phyloP scores from a whole-genome alignment of 768 basidiomycete genomes.

The Boletus rex-veris region DNA sequence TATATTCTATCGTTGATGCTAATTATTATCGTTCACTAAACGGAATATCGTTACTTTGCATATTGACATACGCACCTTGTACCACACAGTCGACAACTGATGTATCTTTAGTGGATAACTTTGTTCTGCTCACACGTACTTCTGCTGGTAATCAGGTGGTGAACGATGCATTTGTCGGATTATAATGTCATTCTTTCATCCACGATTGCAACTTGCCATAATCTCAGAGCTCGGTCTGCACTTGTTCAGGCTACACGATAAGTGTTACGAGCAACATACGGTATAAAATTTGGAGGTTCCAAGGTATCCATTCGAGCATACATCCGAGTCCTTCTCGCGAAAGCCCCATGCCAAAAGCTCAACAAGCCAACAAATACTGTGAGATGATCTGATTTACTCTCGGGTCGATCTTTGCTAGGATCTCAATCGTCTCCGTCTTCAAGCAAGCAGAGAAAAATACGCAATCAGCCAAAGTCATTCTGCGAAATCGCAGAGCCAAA shows the following conservation, averaged over 20 bases:
- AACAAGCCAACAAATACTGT: constrained; percentile 20
- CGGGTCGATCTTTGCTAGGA: constrained; percentile 25
- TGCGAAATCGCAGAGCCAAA: not conserved
- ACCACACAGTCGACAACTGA: constrained; percentile 3
- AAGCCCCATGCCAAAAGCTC: not conserved
- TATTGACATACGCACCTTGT: constrained; percentile 1
- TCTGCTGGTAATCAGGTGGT: constrained; percentile 4
- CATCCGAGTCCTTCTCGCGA: not conserved
- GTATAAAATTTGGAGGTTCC: not conserved
- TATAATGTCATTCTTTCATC: not conserved
- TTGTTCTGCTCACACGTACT: not conserved
- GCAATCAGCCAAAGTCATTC: constrained; percentile 1
- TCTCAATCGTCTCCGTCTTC: constrained; percentile 29
- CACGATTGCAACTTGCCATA: not conserved
- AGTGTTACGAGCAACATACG: too few species aligned
- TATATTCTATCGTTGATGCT: constrained; percentile 13
- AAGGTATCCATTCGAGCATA: not conserved
- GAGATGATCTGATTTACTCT: constrained; percentile 27
- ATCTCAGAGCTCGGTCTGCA: not conserved
- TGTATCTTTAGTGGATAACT: constrained; percentile 27
- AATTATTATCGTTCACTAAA: constrained; percentile 9
- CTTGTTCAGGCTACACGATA: too few species aligned
- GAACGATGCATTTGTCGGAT: too few species aligned
- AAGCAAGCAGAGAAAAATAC: not conserved
- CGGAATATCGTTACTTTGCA: constrained; percentile 8